phyloP scores from a whole-genome alignment of 208 protist species.

The Wallacemonas rigidus region DNA sequence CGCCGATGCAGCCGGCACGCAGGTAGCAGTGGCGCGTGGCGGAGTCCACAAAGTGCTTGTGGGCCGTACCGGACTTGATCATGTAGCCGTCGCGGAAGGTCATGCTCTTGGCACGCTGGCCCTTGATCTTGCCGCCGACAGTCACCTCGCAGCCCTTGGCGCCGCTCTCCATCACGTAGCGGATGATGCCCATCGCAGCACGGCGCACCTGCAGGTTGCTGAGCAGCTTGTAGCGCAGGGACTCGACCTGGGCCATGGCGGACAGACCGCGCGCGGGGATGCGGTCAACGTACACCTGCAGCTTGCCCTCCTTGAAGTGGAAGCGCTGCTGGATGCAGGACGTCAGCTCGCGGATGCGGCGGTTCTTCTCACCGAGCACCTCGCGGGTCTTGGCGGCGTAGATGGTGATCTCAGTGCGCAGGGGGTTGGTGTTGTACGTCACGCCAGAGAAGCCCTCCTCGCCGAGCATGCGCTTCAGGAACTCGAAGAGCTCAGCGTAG shows the following conservation, averaged over 20 bases:
- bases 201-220: constrained; percentile 97
- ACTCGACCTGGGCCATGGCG: constrained; percentile 98
- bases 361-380: constrained; percentile 97
- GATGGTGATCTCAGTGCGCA: constrained; percentile 99
- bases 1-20: constrained; percentile 98
- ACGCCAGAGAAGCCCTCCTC: constrained; percentile 98
- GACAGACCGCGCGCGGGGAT: constrained; percentile 97
- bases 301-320: constrained; percentile 95
- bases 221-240: constrained; percentile 98
- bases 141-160: constrained; percentile 99
- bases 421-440: constrained; percentile 96
- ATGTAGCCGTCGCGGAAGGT: constrained; percentile 99
- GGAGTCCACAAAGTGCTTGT: constrained; percentile 94
- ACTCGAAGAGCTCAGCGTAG: constrained; percentile 99
- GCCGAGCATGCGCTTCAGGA: constrained; percentile 97
- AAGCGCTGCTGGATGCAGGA: constrained; percentile 98
- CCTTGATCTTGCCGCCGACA: constrained; percentile 99
- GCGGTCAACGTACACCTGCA: constrained; percentile 98
- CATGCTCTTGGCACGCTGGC: constrained; percentile 99
- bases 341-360: constrained; percentile 98
- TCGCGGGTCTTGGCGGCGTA: constrained; percentile 96
- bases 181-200: constrained; percentile 98
- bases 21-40: constrained; percentile 98
- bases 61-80: constrained; percentile 97
- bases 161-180: constrained; percentile 98